These are phyloP conservation scores for Elongisporangium prolatum DNA, from an alignment of 352 stramenopile species.

Conservation along the genomic window DNA sequence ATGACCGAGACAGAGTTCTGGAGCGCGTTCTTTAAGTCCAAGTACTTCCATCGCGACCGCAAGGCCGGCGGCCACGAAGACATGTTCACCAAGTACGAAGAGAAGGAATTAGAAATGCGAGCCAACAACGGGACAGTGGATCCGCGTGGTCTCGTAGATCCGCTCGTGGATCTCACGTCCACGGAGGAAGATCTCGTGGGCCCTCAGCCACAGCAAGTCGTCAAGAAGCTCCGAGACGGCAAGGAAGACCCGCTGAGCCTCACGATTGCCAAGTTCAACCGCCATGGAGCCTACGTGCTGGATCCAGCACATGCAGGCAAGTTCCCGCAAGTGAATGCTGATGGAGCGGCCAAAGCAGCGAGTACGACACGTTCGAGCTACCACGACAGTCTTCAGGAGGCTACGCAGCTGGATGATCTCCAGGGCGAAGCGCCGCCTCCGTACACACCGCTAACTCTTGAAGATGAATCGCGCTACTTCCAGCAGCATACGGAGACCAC, in stretches of 20 bases:
- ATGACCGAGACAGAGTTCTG: conserved; percentile 89
- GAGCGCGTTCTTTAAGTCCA: conserved; percentile 86
- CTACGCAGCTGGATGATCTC: conserved; percentile 72
- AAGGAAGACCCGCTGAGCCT: conserved; percentile 58
- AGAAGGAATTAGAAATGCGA: conserved; percentile 59
- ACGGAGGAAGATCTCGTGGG: conserved; percentile 60
- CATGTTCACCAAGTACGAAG: conserved; percentile 83
- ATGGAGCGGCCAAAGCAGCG: conserved; percentile 29
- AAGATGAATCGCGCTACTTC: conserved; percentile 83
- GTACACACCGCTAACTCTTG: conserved; percentile 78
- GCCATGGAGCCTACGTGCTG: conserved; percentile 77
- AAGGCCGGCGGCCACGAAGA: conserved; percentile 71
- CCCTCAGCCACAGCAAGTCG: conserved; percentile 20
- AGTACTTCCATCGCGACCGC: conserved; percentile 85
- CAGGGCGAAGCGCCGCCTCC: conserved; percentile 34
- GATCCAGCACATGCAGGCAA: conserved; percentile 68
- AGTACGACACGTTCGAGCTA: conserved; percentile 32
- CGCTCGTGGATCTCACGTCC: conserved; percentile 68
- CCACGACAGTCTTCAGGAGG: conserved; percentile 56
- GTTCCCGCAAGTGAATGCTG: conserved; percentile 23
- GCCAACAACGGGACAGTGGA: conserved; percentile 36
- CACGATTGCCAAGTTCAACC: conserved; percentile 86
- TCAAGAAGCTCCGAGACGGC: conserved; percentile 16
- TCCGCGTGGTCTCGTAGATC: conserved; percentile 66
- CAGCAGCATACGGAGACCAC: conserved; percentile 39